Conservation (phyloP, 345 rosid species). For the Erodium maritimum region DNA sequence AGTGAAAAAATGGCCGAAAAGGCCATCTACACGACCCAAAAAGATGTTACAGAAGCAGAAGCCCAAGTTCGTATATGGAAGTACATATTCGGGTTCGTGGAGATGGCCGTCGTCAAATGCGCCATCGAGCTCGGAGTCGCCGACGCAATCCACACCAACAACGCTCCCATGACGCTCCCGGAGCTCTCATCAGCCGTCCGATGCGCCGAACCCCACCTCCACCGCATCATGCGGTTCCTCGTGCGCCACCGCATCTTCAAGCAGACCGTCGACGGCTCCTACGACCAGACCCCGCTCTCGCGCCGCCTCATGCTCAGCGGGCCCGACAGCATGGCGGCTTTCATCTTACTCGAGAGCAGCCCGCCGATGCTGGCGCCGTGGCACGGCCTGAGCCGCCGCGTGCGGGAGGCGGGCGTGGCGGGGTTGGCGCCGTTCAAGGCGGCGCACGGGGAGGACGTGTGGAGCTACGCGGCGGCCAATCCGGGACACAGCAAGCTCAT, state of each 20-base stretch:
- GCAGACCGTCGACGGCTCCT: neutral
- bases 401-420: too few relatives aligned
- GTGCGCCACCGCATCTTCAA: conserved; percentile 6
- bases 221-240: conserved; percentile 10
- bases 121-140: conserved; percentile 11
- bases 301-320: conserved; percentile 2
- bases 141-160: conserved; percentile 1
- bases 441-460: neutral
- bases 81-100: conserved; percentile 7
- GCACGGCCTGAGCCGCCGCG: too few relatives aligned
- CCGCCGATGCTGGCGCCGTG: conserved; percentile 8
- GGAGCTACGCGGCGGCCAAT: conserved; percentile 2
- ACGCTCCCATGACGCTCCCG: neutral
- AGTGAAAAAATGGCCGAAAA: too few relatives aligned
- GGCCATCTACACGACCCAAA: too few relatives aligned
- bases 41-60: neutral
- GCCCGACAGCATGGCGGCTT: conserved; percentile 3
- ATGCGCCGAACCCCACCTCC: conserved; percentile 1
- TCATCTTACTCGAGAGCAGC: conserved; percentile 7
- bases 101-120: conserved; percentile 9
- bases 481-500: neutral
- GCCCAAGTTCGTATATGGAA: conserved; percentile 7
- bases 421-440: too few relatives aligned
- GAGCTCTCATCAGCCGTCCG: conserved; percentile 8
- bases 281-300: conserved; percentile 7